Percentiles rank a stretch among this genome's conserved stretches.
phyloP scores from a whole-genome alignment of 768 basidiomycete genomes.

The Saitozyma podzolica region DNA sequence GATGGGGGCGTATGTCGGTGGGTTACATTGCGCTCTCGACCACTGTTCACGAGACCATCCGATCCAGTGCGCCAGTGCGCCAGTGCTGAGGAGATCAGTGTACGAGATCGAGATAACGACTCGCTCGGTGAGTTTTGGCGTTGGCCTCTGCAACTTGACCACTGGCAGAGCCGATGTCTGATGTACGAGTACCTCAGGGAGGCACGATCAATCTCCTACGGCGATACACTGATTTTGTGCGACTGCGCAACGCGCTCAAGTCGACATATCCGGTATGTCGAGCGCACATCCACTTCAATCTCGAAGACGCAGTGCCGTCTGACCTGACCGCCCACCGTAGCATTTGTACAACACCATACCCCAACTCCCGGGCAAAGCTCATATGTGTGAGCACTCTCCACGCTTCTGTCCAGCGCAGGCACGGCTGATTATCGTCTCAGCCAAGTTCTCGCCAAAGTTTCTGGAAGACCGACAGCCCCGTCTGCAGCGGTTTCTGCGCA shows the following conservation, averaged over 20 bases:
- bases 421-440: conserved; percentile 15
- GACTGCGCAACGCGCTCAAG: conserved; percentile 29
- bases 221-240: conserved; percentile 48
- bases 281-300: neutral
- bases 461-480: conserved; percentile 42
- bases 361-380: conserved; percentile 43
- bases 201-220: conserved; percentile 35
- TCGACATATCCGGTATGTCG: conserved; percentile 31
- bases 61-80: neutral
- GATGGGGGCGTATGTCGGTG: conserved; percentile 50
- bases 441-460: conserved; percentile 45
- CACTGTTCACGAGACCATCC: no score
- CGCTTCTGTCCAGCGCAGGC: conserved; percentile 1
- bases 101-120: conserved; percentile 44
- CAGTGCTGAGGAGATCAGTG: conserved; percentile 23
- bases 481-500: conserved; percentile 45
- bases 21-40: conserved; percentile 4
- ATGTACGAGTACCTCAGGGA: conserved; percentile 4
- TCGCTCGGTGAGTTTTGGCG: conserved; percentile 22
- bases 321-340: conserved; percentile 2
- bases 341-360: conserved; percentile 35
- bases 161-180: neutral
- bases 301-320: neutral
- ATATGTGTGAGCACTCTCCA: conserved; percentile 29
- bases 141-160: neutral